These are phyloP conservation scores for Rhipidocladum racemiflorum DNA, from an alignment of 176 grass and related monocot genomes.

Conservation along the genomic window DNA sequence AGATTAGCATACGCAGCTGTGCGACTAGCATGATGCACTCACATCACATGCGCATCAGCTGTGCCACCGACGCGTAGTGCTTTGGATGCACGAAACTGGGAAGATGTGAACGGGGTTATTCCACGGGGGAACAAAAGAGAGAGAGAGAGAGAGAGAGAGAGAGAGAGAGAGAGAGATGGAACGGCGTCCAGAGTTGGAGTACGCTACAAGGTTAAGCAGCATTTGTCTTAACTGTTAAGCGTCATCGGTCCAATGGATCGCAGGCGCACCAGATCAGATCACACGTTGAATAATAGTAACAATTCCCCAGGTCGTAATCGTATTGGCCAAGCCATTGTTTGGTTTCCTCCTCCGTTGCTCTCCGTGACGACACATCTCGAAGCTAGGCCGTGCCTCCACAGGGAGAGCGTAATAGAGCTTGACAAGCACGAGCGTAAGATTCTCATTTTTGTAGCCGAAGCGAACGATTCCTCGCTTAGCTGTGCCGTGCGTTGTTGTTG, in stretches of 20 bases:
- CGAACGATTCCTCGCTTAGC: background rate
- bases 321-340: background rate
- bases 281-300: background rate
- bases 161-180: no score
- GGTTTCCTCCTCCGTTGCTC: background rate
- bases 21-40: background rate
- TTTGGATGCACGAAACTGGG: background rate
- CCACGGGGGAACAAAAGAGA: background rate
- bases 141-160: no score
- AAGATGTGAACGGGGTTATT: background rate
- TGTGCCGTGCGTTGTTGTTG: background rate
- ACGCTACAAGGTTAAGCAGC: background rate
- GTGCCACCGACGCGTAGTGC: background rate
- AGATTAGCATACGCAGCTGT: background rate
- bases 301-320: background rate
- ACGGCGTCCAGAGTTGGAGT: background rate
- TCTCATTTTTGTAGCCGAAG: no score
- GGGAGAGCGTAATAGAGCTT: background rate
- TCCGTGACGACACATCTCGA: background rate
- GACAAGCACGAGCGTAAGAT: background rate
- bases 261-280: background rate
- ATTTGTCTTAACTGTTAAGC: conserved; percentile 11
- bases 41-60: background rate
- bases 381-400: background rate
- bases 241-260: background rate